Evolutionary conservation across 2,329 filamentous ascomycete genomes (phyloP), one percentile per base, ranked within the genome.

Genomic region (Remersonia thermophila): DNA sequence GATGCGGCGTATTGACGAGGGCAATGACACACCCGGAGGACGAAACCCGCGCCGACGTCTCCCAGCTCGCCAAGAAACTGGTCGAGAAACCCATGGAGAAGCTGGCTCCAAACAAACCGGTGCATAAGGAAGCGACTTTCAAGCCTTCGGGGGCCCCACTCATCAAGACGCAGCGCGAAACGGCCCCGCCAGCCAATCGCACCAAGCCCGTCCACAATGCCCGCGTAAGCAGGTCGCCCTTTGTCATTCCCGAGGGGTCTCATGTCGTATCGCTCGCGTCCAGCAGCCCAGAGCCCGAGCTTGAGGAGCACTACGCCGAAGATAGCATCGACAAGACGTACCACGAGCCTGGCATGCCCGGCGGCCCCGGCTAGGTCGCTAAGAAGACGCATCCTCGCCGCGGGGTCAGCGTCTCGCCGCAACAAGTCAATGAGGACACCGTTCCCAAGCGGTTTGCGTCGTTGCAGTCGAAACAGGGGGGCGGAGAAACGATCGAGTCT

Each of bases 1-100:
- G 9, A 67, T 67, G 58, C 56, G 55, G 18, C 60, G 51, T 18
- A 45, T 66, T 1, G 65, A 67, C 16, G 47, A 51, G 4, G 40
- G 40, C 4, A 39, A 49, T 2, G 46, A 47, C n/a, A 37, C 41
- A 2, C 53, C 55, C 2, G 53, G n/a, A 46, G 2, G 52, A 46
- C 3, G 28, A 54, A 51, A 27, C 7, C 26, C 7, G 10, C n/a
- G 27, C 11, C n/a, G 20, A 27, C 3, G 12, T 25, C 8, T 48
- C 42, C 15, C 33, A 37, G 12, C 29, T 42, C 7, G 45, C 42
- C 3, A 36, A 36, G 8, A 34, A 38, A 16, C 33, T 48, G 7
- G 28, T 40, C 8, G 30, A 36, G 16, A 47, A 43, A 29, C 45
- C 45, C 13, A 47, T 48, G 20, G 47, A 44, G 32, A 47, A 45